phyloP scores from a whole-genome alignment of 345 rosid genomes.

The Pugionium cornutum region DNA sequence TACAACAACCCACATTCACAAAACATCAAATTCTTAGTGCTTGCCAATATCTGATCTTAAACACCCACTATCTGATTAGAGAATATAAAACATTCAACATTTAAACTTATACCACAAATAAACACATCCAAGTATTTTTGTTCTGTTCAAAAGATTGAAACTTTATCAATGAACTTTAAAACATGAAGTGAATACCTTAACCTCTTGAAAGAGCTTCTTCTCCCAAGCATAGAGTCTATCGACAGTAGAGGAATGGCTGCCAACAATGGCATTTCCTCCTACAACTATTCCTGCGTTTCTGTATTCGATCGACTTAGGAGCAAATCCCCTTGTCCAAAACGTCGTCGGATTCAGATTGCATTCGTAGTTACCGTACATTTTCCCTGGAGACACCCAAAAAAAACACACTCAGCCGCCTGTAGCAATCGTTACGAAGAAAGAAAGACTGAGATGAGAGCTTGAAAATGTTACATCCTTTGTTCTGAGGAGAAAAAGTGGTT shows the following conservation, averaged over 20 bases:
- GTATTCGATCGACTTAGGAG: constrained; percentile 53
- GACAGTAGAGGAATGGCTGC: constrained; percentile 78
- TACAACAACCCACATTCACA: constrained; percentile 37
- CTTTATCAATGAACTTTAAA: not conserved
- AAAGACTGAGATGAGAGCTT: not conserved
- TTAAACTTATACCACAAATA: too few relatives aligned
- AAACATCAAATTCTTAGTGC: not conserved
- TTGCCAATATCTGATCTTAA: too few relatives aligned
- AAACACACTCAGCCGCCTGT: not conserved
- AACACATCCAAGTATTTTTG: too few relatives aligned
- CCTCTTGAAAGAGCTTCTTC: constrained; percentile 87
- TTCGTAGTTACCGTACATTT: constrained; percentile 50
- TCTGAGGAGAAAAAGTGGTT: constrained; percentile 42
- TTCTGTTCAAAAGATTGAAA: not conserved
- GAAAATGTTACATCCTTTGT: constrained; percentile 53
- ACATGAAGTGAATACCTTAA: constrained; percentile 58
- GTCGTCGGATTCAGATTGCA: constrained; percentile 61
- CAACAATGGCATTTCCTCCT: constrained; percentile 34
- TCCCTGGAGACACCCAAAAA: constrained; percentile 17
- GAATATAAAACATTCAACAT: too few relatives aligned
- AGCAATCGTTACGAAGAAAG: not conserved
- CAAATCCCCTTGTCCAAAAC: constrained; percentile 70
- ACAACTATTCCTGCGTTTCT: constrained; percentile 40
- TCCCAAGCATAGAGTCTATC: constrained; percentile 96
- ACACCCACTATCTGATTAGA: too few relatives aligned